These are phyloP conservation scores for Yamadazyma akitaensis DNA, from an alignment of 805 yeast species.

Conservation along the genomic window DNA sequence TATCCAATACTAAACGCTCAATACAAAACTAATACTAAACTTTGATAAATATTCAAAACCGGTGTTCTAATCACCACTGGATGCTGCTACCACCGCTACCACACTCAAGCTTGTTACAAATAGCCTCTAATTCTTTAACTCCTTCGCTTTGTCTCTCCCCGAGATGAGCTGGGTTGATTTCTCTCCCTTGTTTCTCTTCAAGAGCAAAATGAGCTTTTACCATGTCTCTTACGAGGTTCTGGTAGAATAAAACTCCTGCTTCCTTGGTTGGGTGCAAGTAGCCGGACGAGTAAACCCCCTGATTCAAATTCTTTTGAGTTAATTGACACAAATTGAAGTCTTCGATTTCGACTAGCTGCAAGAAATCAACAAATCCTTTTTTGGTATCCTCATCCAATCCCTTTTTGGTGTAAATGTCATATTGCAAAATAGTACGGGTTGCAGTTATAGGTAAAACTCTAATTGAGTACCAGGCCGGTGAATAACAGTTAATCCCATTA, in stretches of 20 bases:
- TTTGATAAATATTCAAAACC: too few species aligned
- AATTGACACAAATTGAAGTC: slow-evolving; percentile 57
- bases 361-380: slow-evolving; percentile 61
- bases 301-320: slow-evolving; percentile 60
- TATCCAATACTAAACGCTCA: too few species aligned
- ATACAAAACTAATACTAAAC: too few species aligned
- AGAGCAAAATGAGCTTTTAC: slow-evolving; percentile 49
- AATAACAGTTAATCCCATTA: slow-evolving; percentile 60
- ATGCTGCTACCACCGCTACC: slow-evolving; percentile 4
- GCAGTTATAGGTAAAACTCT: slow-evolving; percentile 56
- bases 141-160: slow-evolving; percentile 42
- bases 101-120: slow-evolving; percentile 52
- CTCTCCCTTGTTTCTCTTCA: slow-evolving; percentile 45
- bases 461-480: slow-evolving; percentile 65
- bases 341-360: slow-evolving; percentile 52
- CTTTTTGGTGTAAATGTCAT: slow-evolving; percentile 59
- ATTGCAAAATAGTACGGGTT: slow-evolving; percentile 53
- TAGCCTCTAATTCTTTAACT: slow-evolving; percentile 45
- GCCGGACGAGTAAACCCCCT: slow-evolving; percentile 58
- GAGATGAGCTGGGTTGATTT: slow-evolving; percentile 51
- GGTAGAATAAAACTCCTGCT: slow-evolving; percentile 56
- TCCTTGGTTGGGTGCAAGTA: slow-evolving; percentile 58
- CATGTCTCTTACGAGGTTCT: slow-evolving; percentile 53
- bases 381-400: slow-evolving; percentile 50
- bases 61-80: neutral